Percentiles rank a stretch among this genome's conserved stretches.
Evolutionary conservation across 2,329 filamentous ascomycete genomes (phyloP).

Genomic region (Penicillium hordei): DNA sequence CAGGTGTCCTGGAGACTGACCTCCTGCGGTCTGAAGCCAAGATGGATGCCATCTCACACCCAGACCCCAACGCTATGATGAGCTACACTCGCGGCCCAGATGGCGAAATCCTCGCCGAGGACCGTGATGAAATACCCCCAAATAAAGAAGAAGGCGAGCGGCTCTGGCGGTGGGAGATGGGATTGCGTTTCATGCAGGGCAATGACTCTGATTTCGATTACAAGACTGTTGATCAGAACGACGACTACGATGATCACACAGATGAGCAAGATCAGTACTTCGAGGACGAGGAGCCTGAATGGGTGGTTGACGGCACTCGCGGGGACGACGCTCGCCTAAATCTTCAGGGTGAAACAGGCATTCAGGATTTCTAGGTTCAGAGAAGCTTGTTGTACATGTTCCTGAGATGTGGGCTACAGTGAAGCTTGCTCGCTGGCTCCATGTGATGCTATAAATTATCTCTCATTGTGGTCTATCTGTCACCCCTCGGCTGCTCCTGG

Average conservation of each 20-base stretch:
- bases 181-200: constrained; percentile 71
- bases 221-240: constrained; percentile 64
- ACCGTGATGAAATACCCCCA: constrained; percentile 56
- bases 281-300: constrained; percentile 72
- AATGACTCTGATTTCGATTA: constrained; percentile 81
- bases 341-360: constrained; percentile 62
- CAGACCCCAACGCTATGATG: constrained; percentile 52
- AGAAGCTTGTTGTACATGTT: background rate
- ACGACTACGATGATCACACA: constrained; percentile 67
- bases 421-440: background rate
- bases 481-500: background rate
- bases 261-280: constrained; percentile 75
- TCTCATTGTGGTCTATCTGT: background rate
- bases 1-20: constrained; percentile 74
- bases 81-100: constrained; percentile 53
- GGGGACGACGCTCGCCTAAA: constrained; percentile 29
- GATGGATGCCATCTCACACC: constrained; percentile 61
- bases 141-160: constrained; percentile 65
- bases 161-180: constrained; percentile 71
- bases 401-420: background rate
- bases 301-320: constrained; percentile 53
- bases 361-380: constrained; percentile 65
- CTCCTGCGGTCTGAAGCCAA: constrained; percentile 74
- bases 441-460: background rate
- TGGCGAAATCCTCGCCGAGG: constrained; percentile 59